These are phyloP conservation scores for Paxillus involutus DNA, from an alignment of 768 basidiomycete species.

Conservation along the genomic window DNA sequence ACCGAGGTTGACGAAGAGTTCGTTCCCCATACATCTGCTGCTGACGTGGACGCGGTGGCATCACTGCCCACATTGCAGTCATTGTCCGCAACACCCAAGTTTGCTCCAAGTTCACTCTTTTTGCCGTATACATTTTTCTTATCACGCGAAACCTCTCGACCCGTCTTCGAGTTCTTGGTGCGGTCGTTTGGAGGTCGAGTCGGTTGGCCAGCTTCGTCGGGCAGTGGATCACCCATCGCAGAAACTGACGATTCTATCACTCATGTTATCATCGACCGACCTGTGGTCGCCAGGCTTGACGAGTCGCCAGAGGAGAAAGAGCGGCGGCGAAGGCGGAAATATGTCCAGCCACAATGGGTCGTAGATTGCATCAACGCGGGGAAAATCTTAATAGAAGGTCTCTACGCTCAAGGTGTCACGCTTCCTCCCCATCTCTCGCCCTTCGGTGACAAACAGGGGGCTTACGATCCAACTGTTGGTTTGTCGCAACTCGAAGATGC, in stretches of 20 bases:
- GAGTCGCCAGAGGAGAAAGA: constrained; percentile 62
- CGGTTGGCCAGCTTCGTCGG: constrained; percentile 84
- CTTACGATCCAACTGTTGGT: constrained; percentile 64
- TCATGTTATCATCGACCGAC: constrained; percentile 93
- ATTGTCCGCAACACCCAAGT: constrained; percentile 57
- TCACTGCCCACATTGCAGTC: constrained; percentile 70
- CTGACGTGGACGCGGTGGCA: constrained; percentile 42
- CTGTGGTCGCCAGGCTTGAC: constrained; percentile 47
- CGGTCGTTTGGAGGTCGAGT: constrained; percentile 90
- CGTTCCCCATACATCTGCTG: constrained; percentile 55
- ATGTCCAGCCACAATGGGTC: constrained; percentile 97
- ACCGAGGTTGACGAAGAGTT: constrained; percentile 64
- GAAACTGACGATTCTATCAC: constrained; percentile 85
- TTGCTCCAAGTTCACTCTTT: constrained; percentile 66
- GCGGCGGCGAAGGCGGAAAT: constrained; percentile 68
- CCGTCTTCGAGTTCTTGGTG: constrained; percentile 92
- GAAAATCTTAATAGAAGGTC: constrained; percentile 80
- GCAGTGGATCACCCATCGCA: constrained; percentile 75
- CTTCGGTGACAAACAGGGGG: constrained; percentile 80
- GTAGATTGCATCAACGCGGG: constrained; percentile 93
- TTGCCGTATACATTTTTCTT: constrained; percentile 88
- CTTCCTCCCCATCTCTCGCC: constrained; percentile 96
- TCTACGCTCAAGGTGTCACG: constrained; percentile 80
- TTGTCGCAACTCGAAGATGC: constrained; percentile 18
- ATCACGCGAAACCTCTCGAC: constrained; percentile 87